Conservation (phyloP, 2,329 filamentous ascomycete genomes). For the Hypoxylon sp. region DNA sequence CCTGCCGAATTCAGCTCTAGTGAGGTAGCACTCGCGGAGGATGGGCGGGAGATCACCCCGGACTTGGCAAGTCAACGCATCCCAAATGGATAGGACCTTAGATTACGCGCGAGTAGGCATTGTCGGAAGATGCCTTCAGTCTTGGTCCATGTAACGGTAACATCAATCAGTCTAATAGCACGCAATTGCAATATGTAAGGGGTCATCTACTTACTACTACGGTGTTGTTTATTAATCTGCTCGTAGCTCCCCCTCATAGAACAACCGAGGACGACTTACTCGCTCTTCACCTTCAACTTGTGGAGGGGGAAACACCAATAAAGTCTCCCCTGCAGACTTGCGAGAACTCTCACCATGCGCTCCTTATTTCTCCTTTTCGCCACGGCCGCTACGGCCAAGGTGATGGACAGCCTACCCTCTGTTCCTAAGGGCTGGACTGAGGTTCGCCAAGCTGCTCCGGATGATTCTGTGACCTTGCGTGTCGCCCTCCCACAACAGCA, state of each 20-base stretch:
- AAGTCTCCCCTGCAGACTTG: conserved; percentile 26
- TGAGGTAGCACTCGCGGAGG: conserved; percentile 37
- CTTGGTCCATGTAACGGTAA: conserved; percentile 34
- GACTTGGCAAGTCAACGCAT: conserved; percentile 50
- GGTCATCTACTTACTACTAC: conserved; percentile 31
- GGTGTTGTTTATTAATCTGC: conserved; percentile 40
- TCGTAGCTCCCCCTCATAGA: conserved; percentile 30
- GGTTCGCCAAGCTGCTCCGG: conserved; percentile 45
- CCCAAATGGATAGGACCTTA: conserved; percentile 38
- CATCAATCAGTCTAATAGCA: conserved; percentile 34
- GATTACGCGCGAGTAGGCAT: conserved; percentile 34
- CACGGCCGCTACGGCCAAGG: conserved; percentile 50
- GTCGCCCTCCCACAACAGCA: conserved; percentile 51
- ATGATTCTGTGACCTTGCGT: conserved; percentile 48
- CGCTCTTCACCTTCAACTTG: conserved; percentile 36
- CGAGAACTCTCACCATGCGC: conserved; percentile 45
- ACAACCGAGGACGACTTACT: conserved; percentile 10
- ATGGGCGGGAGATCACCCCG: conserved; percentile 49
- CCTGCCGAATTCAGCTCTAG: conserved; percentile 49
- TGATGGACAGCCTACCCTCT: conserved; percentile 50
- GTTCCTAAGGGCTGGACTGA: conserved; percentile 51
- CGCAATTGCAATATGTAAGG: conserved; percentile 42
- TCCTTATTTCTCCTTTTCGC: conserved; percentile 48
- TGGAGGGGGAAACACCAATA: conserved; percentile 8
- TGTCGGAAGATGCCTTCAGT: conserved; percentile 23